Base-by-base conservation (phyloP, 805 yeast species). In the Peterozyma xylosa region DNA sequence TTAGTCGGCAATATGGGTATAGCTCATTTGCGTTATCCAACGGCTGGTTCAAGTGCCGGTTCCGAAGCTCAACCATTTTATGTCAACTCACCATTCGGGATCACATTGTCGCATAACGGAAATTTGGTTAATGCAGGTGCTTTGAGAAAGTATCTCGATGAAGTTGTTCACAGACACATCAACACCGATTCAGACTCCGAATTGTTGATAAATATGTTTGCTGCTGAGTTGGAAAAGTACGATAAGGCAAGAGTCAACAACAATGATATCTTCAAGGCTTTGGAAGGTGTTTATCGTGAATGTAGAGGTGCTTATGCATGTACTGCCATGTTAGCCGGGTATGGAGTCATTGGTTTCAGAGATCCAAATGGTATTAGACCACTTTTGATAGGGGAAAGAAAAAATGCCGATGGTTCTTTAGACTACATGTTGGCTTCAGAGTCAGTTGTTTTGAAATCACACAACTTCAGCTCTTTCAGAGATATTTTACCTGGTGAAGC, bases 1-100 rank as follows among this genome's bases (percentile, higher is more conserved):
- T 72, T 93, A 38, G 82, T 83, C 40, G 99, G 99, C 15, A 85
- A 86, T 58, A 86, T 91, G 91, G 99, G 99, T 49, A 78, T 93
- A 52, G 91, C 90, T 30, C 99, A 93, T 61, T 67, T 93, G 58
- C 78, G 99, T 54, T 93, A 93, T 60, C 99, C 99, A 43, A 93
- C 99, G 18, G 98, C 98, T 34, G 99, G 99, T 15, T 84, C 96
- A 4, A 78, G 87, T 53, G 91, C 98, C 38, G 91, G 89, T 49
- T 82, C 95, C 46, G 99, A 93, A 67, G 99, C 99, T 3, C 99
- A 93, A 68, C 99, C 99, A 5, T 93, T 93, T 59, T 93, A 93
- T 59, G 99, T 93, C 51, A 93, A 93, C 68, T 80, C 96, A 37
- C 99, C 99, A 2, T 93, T 89, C 58, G 99, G 99, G 46, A 83